These are phyloP conservation scores for Eutypella sp. DNA, from an alignment of 2,329 filamentous ascomycete species.

Conservation along the genomic window DNA sequence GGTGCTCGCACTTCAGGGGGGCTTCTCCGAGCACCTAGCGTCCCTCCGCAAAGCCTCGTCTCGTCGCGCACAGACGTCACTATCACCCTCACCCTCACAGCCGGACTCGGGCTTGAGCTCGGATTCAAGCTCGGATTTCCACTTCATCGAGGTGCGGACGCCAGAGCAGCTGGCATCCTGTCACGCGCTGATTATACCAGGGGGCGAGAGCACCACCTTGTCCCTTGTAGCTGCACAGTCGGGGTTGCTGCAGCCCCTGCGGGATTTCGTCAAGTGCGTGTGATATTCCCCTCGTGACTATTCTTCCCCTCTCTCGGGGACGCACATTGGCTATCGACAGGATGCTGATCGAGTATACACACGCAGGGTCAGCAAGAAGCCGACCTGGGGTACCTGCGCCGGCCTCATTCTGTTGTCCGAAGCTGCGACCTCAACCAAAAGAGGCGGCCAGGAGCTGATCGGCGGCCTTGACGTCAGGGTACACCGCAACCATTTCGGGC, in stretches of 20 bases:
- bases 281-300: too few species aligned
- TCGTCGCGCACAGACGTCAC: slow-evolving; percentile 30
- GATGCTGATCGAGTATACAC: background rate
- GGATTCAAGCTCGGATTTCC: too few species aligned
- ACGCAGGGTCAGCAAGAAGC: slow-evolving; percentile 66
- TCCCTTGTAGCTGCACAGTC: slow-evolving; percentile 80
- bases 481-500: slow-evolving; percentile 90
- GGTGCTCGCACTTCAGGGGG: slow-evolving; percentile 78
- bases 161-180: slow-evolving; percentile 64
- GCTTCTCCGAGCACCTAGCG: slow-evolving; percentile 82
- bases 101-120: too few species aligned
- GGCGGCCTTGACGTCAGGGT: slow-evolving; percentile 88
- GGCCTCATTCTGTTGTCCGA: slow-evolving; percentile 88
- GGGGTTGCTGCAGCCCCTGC: slow-evolving; percentile 74
- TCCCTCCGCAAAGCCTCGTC: slow-evolving; percentile 65
- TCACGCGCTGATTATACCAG: slow-evolving; percentile 82
- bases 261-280: slow-evolving; percentile 83
- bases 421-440: slow-evolving; percentile 81
- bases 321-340: too few species aligned
- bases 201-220: slow-evolving; percentile 92
- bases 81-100: slow-evolving; percentile 4
- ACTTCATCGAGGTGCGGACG: slow-evolving; percentile 77
- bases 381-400: slow-evolving; percentile 94
- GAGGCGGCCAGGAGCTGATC: slow-evolving; percentile 87
- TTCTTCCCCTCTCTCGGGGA: too few species aligned